Evolutionary conservation across 495 filamentous ascomycete species (phyloP).

Genomic region (Aspergillus cavernicola): DNA sequence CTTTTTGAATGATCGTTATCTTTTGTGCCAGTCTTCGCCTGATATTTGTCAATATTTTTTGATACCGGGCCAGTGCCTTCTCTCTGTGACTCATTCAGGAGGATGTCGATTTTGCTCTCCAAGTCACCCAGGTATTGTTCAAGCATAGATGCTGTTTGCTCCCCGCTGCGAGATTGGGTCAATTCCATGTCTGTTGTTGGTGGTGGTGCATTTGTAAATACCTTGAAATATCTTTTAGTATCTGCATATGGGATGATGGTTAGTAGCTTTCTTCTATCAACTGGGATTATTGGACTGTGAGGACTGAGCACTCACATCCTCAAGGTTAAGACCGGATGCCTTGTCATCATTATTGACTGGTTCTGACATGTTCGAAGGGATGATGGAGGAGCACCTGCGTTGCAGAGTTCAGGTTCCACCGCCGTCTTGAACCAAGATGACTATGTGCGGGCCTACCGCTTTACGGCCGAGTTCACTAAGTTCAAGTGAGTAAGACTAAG

Average conservation of each 20-base stretch:
- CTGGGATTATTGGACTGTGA: too few species aligned
- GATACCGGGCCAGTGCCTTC: not conserved
- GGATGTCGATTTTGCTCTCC: conserved; percentile 55
- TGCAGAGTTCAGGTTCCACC: too few species aligned
- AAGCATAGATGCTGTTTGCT: conserved; percentile 52
- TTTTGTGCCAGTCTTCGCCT: conserved; percentile 10
- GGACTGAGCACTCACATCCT: not conserved
- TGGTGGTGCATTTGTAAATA: not conserved
- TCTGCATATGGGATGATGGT: not conserved
- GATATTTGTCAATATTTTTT: not conserved
- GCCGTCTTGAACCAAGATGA: too few species aligned
- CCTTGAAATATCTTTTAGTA: conserved; percentile 4
- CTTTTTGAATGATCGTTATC: conserved; percentile 38
- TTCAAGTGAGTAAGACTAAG: too few species aligned
- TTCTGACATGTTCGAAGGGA: not conserved
- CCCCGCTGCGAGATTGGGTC: conserved; percentile 38
- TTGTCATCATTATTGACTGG: not conserved
- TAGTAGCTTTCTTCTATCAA: too few species aligned
- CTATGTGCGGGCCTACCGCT: too few species aligned
- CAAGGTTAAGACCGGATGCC: not conserved
- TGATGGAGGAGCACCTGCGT: too few species aligned
- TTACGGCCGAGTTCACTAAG: too few species aligned
- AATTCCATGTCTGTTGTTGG: not conserved
- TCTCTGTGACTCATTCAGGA: conserved; percentile 48
- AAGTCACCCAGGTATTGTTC: conserved; percentile 51